Percentiles rank a stretch among this genome's conserved stretches.
Conservation (phyloP, 768 basidiomycete species). For the Suillus cothurnatus region DNA sequence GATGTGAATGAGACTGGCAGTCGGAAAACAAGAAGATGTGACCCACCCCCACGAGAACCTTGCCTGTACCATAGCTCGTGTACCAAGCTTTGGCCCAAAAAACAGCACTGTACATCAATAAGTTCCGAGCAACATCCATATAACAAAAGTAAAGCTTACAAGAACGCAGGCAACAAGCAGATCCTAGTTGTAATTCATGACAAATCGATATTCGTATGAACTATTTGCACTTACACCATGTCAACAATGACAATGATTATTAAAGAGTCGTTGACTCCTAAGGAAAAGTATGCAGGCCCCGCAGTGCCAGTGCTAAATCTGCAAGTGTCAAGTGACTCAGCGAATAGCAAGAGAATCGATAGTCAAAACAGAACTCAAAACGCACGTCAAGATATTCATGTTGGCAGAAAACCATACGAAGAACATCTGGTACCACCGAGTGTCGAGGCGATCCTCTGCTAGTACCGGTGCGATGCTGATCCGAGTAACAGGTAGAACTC, state of each 20-base stretch:
- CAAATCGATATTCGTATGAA: neutral
- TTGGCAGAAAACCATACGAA: conserved; percentile 55
- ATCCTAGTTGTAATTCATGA: conserved; percentile 20
- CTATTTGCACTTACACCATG: conserved; percentile 37
- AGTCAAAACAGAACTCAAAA: conserved; percentile 2
- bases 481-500: neutral
- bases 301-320: conserved; percentile 53
- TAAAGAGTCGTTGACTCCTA: conserved; percentile 46
- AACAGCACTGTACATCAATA: conserved; percentile 37
- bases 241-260: conserved; percentile 46
- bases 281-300: conserved; percentile 51
- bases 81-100: conserved; percentile 59
- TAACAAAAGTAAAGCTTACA: conserved; percentile 27
- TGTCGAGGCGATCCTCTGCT: conserved; percentile 38
- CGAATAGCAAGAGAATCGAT: neutral
- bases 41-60: conserved; percentile 55
- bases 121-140: neutral
- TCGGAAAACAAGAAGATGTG: conserved; percentile 2
- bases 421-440: conserved; percentile 47
- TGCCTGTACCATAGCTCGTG: conserved; percentile 59
- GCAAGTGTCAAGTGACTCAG: neutral
- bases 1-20: neutral
- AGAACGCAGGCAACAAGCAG: conserved; percentile 40
- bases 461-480: conserved; percentile 43
- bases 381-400: conserved; percentile 46